Percentiles rank a stretch among this genome's conserved stretches.
Conservation (phyloP, 768 basidiomycete species). For the Trichaptum fuscoviolaceum region DNA sequence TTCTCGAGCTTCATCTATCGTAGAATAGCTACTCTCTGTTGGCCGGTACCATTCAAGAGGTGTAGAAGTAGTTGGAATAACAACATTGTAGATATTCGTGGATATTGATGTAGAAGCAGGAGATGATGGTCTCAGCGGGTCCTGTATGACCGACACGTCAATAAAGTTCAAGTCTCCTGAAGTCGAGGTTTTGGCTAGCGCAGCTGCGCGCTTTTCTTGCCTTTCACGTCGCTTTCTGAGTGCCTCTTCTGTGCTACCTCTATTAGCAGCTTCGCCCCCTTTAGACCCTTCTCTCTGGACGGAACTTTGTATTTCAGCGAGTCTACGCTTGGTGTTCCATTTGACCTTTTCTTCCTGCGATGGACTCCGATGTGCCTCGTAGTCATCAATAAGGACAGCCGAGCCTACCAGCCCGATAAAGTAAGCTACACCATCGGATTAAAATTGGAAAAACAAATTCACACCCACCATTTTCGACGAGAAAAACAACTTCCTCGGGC, state of each 20-base stretch:
- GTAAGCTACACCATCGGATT: slow-evolving; percentile 9
- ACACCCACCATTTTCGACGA: slow-evolving; percentile 73
- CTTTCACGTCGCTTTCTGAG: slow-evolving; percentile 67
- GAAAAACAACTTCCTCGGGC: slow-evolving; percentile 88
- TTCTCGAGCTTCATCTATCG: slow-evolving; percentile 53
- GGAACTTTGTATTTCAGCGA: slow-evolving; percentile 36
- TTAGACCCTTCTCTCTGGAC: slow-evolving; percentile 45
- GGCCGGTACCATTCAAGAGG: slow-evolving; percentile 65
- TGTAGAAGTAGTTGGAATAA: slow-evolving; percentile 61
- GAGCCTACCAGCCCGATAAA: slow-evolving; percentile 42
- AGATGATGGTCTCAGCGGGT: slow-evolving; percentile 8
- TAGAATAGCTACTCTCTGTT: slow-evolving; percentile 38
- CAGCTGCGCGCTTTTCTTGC: slow-evolving; percentile 38
- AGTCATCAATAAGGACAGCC: slow-evolving; percentile 75
- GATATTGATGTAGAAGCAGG: slow-evolving; percentile 9
- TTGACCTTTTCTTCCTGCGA: slow-evolving; percentile 37
- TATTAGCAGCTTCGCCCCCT: slow-evolving; percentile 31
- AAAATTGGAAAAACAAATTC: background rate
- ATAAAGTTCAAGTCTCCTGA: slow-evolving; percentile 17
- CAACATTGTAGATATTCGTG: slow-evolving; percentile 42
- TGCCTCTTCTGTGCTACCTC: slow-evolving; percentile 57
- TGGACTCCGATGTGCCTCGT: slow-evolving; percentile 48
- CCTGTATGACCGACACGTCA: slow-evolving; percentile 1
- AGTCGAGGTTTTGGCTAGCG: slow-evolving; percentile 12
- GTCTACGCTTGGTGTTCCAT: slow-evolving; percentile 48